Evolutionary conservation across 805 yeast genomes (phyloP), one percentile per base, ranked within the genome.

Genomic region (Ogataea chonburiensis): DNA sequence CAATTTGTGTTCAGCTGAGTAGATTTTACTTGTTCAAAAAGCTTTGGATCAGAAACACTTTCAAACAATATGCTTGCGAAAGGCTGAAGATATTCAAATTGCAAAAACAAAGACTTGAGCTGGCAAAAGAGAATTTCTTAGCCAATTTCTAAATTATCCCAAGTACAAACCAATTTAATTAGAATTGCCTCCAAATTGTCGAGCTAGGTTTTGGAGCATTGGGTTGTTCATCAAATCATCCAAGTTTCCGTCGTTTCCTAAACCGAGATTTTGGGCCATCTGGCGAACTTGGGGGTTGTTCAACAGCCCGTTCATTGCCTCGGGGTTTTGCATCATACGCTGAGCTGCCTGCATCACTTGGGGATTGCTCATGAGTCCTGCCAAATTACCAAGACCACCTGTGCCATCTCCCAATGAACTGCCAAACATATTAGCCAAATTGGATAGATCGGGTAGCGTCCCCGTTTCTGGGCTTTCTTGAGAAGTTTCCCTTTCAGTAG

Each of bases 311-410:
- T 66, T 69, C 70, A 88, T 64, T 31, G 93, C 86, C 22, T 67
- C 72, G 23, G 97, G 96, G 58, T 88, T 79, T 35, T 78, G 76
- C 96, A 87, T 86, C 78, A 87, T 70, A 55, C 75, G 75, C 63
- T 84, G 89, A 28, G 95, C 95, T 60, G 88, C 88, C 61, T 81
- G 84, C 82, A 82, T 82, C 43, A 91, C 62, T 63, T 81, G 91
- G n/a, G 98, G 98, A 63, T 89, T 88, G 63, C 74, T 79, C 81
- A 89, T 72, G 66, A 89, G 61, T 19, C 79, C 79, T 31, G 77
- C 68, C 38, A 87, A 67, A 47, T 75, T 71, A 49, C 86, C 80
- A 70, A 79, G 75, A 15, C 88, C 89, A 27, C 89, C 75, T 37
- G 75, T 81, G 68, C 77, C 79, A 17, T 86, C 86, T 22, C 86